Evolutionary conservation across 2,329 filamentous ascomycete genomes (phyloP).

Genomic region (Harringtonia aguacate): DNA sequence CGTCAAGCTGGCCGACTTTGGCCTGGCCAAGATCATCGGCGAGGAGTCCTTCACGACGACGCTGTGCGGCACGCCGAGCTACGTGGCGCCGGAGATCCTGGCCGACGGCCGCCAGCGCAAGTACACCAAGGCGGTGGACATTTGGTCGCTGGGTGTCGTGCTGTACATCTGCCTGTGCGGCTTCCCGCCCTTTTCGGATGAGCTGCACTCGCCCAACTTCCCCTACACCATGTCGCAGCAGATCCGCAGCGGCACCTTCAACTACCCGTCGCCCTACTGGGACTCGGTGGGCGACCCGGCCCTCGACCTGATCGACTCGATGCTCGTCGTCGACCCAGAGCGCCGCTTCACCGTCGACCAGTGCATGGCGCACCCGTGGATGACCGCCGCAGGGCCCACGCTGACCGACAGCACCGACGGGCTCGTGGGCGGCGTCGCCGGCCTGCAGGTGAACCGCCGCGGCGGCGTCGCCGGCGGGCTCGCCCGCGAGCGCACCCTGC

Average conservation of each 20-base stretch:
- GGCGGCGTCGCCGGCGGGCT: constrained; percentile 72
- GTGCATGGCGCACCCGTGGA: constrained; percentile 87
- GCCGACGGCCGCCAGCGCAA: constrained; percentile 70
- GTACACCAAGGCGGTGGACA: constrained; percentile 90
- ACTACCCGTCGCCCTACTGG: constrained; percentile 96
- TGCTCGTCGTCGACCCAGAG: constrained; percentile 82
- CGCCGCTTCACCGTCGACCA: constrained; percentile 81
- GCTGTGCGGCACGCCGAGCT: constrained; percentile 90
- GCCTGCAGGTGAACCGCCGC: constrained; percentile 73
- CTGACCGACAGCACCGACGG: constrained; percentile 84
- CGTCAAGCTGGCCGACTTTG: constrained; percentile 93
- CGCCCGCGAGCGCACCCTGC: constrained; percentile 70
- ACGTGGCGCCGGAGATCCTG: constrained; percentile 92
- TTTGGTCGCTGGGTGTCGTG: constrained; percentile 97
- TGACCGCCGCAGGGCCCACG: constrained; percentile 49
- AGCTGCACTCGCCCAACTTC: constrained; percentile 70
- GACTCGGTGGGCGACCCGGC: constrained; percentile 78
- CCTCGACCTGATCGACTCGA: constrained; percentile 86
- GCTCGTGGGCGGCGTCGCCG: constrained; percentile 73
- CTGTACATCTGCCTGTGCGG: constrained; percentile 95
- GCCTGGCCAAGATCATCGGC: constrained; percentile 94
- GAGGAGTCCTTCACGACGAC: constrained; percentile 98
- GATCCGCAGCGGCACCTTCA: constrained; percentile 79
- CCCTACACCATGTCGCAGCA: constrained; percentile 82
- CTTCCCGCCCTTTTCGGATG: constrained; percentile 94